Evolutionary conservation across 768 basidiomycete genomes (phyloP), one percentile per base, ranked within the genome.

Genomic region (Kwoniella dejecticola): DNA sequence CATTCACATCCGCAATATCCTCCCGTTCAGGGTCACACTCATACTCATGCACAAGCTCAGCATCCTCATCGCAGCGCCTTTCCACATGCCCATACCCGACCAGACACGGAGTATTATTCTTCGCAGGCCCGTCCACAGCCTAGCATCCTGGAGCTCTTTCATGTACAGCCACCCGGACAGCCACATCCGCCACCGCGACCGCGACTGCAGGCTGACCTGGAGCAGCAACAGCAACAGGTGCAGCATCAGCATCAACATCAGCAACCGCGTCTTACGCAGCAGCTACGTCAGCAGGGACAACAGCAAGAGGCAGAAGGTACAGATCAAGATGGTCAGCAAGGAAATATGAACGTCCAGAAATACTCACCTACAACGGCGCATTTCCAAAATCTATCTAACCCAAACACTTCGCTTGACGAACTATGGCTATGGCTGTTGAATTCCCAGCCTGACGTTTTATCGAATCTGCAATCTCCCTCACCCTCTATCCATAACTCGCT

Each of bases 341-440:
- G 17, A 6, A 7, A 42, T 8, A 42, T 8, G 7, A 8, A 12
- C 10, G 17, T 12, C 19, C 8, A 42, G 7, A 15, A 36, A 36
- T 36, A 15, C 33, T 36, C 33, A 36, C 33, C 33, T 36, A 36
- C 7, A 15, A 36, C 15, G 15, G 33, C 33, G 15, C 19, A 42
- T 47, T 27, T n/a, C 5, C 10, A 2, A 10, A 24, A 50, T 10
- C n/a, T 50, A 31, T 31, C 48, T n/a, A 31, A 50, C 21, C 48
- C 29, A 11, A 24, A 50, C 11, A 30, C 48, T n/a, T 21, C 48
- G 1, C 19, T 50, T 31, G 48, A 50, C 17, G 48, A 50, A n/a
- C 21, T 50, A 31, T 50, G 48, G 48, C 17, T 50, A 30, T 50
- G 24, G 21, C 48, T 50, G 5, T 24, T 50, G 19, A 50, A 50